These are phyloP conservation scores for Cercospora citrullina DNA, from an alignment of 2,329 filamentous ascomycete species.

Conservation along the genomic window DNA sequence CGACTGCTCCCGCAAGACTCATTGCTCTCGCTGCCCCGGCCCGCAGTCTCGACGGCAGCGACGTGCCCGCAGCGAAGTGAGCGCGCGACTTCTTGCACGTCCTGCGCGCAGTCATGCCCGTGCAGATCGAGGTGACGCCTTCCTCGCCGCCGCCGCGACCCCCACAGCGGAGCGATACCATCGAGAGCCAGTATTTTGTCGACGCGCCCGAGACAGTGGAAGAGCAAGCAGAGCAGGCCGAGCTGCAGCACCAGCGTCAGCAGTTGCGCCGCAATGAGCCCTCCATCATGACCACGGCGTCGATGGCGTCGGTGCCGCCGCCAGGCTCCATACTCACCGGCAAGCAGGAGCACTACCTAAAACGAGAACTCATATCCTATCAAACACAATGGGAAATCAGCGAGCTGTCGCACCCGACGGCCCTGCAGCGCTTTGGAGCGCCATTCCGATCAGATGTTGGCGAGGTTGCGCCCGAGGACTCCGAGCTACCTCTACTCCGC, in stretches of 20 bases:
- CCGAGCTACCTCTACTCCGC: conserved; percentile 85
- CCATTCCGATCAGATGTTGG: conserved; percentile 91
- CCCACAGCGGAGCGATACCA: conserved; percentile 30
- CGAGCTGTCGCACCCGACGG: conserved; percentile 92
- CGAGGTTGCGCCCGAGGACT: conserved; percentile 89
- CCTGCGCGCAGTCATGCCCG: conserved; percentile 2
- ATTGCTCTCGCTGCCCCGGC: background rate
- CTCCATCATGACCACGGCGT: conserved; percentile 35
- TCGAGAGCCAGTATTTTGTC: conserved; percentile 35
- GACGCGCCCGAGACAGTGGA: conserved; percentile 33
- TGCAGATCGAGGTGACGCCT: conserved; percentile 20
- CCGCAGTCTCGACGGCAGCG: background rate
- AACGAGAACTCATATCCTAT: conserved; percentile 87
- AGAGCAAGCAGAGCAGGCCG: conserved; percentile 22
- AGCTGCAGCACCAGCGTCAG: conserved; percentile 25
- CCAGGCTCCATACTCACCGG: conserved; percentile 72
- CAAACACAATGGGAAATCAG: conserved; percentile 88
- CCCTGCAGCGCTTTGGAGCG: conserved; percentile 89
- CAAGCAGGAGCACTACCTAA: conserved; percentile 98
- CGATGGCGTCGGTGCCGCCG: conserved; percentile 51
- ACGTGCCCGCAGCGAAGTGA: background rate
- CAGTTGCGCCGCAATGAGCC: conserved; percentile 29
- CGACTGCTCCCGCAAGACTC: background rate
- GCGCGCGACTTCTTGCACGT: background rate
- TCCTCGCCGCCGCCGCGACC: conserved; percentile 15